Base-by-base conservation (phyloP, 2,329 filamentous ascomycete genomes). In the Tolypocladium tropicale region DNA sequence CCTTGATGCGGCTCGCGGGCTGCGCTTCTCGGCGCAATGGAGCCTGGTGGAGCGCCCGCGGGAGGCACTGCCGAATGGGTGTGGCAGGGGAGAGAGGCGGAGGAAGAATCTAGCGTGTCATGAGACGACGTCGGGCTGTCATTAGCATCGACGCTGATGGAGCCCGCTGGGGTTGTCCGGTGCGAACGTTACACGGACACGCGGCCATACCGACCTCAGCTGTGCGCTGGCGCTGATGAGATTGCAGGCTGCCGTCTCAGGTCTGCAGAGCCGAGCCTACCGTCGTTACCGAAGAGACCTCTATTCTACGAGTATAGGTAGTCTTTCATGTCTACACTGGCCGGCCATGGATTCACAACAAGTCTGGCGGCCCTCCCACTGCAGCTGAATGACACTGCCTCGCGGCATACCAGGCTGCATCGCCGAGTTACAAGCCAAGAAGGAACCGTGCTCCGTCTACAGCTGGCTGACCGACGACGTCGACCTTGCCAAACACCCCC, bases 381-480 rank as follows among this genome's bases (percentile, higher is more conserved):
- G 33, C 33, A 3, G 16, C 43, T 25, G 23, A 6, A 16, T 16
- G 10, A 14, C 6, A 23, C n/a, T 1, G 6, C 39, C 23, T 43
- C 39, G 12, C 7, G 39, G n/a, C 41, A 28, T 48, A 14, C n/a
- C n/a, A n/a, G n/a, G n/a, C n/a, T n/a, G 4, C 41, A 28, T 30
- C 14, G 5, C 23, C 6, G 23, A 18, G 23, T 28, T 16, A 30
- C 14, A 30, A 4, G 16, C 46, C 46, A 6, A 49, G 25, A 10
- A 49, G 46, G 7, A n/a, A 57, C 32, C 48, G 53, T 18, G 59
- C 61, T 6, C 60, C 62, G 46, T 57, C 49, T 43, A 58, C 21
- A 9, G 59, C 62, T 14, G 61, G 58, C 4, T 60, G 57, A 18
- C 51, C 50, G 23, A 63, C 59, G 18, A 53, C 49, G 36, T 60